phyloP scores from a whole-genome alignment of 148 eudicot species.

The Drosera capensis region DNA sequence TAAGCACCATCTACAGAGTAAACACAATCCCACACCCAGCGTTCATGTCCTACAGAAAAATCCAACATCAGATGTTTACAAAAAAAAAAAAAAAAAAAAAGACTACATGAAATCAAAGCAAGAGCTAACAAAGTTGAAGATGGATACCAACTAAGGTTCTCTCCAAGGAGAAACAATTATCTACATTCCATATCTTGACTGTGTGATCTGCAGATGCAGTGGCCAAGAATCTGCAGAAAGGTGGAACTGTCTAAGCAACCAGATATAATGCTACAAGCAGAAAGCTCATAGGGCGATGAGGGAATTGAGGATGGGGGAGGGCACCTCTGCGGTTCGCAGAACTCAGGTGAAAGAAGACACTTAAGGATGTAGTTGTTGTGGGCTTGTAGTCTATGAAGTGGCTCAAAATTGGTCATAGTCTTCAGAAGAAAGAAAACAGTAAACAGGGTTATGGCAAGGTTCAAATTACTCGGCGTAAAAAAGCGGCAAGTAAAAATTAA shows the following conservation, averaged over 20 bases:
- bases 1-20: conserved; percentile 98
- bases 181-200: conserved; percentile 91
- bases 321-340: conserved; percentile 69
- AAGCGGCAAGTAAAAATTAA: background rate
- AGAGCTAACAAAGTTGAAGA: background rate
- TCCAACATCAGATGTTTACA: conserved; percentile 4
- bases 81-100: background rate
- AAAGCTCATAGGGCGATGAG: background rate
- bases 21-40: conserved; percentile 99
- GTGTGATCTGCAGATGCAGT: conserved; percentile 94
- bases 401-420: conserved; percentile 97
- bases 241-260: too few relatives aligned
- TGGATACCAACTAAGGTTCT: conserved; percentile 56
- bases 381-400: conserved; percentile 91
- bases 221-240: conserved; percentile 61
- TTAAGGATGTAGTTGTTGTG: conserved; percentile 93
- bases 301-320: background rate
- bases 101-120: conserved; percentile 1
- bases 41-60: conserved; percentile 61
- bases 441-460: too few relatives aligned
- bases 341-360: conserved; percentile 90
- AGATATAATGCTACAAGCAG: background rate
- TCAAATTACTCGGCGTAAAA: too few relatives aligned
- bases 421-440: conserved; percentile 19
- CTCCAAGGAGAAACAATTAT: conserved; percentile 64